Evolutionary conservation across 148 eudicot genomes (phyloP), one percentile per base, ranked within the genome.

Genomic region (Fagopyrum tataricum): DNA sequence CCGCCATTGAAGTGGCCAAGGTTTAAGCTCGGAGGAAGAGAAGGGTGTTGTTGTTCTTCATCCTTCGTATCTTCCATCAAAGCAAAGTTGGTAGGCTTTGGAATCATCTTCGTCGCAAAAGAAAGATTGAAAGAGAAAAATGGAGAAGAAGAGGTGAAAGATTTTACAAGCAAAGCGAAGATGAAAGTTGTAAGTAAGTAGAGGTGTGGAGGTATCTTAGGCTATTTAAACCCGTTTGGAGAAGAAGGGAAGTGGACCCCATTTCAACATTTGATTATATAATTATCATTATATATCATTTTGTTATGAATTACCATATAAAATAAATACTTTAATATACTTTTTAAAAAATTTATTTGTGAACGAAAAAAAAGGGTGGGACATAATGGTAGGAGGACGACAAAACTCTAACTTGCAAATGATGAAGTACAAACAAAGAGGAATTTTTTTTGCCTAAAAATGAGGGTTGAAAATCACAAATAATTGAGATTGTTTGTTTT

Each of bases 31-130:
- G 17, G 13, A 20, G 21, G n/a, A 18, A 55, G 61, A 55, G 61
- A 55, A 24, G 66, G 66, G 17, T 59, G 3, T 64, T 37, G 13
- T 8, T 46, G n/a, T 62, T 31, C 42, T 20, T 58, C 64, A 21
- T 64, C 44, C 43, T 64, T n/a, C n/a, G n/a, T 5, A 4, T 64
- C 80, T 43, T 79, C 82, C 81, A 83, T 75, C 87, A 85, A 86
- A 15, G 67, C 70, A 66, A 78, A 67, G 68, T 46, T 80, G 39
- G 78, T 79, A 44, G 59, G 74, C 23, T 72, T 70, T 24, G 88
- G 79, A 21, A 80, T 49, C 88, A 85, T 82, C 24, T 71, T 75
- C 8, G 23, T 56, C n/a, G 41, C 43, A 48, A n/a, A 17, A 72
- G 13, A 26, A 21, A 7, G 67, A 69, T 26, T 44, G 70, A 44